A percentile compares a stretch with the other conserved stretches of the same genome.
Conservation (phyloP, 31 red algal genomes). For the Porphyra umbilicalis region DNA sequence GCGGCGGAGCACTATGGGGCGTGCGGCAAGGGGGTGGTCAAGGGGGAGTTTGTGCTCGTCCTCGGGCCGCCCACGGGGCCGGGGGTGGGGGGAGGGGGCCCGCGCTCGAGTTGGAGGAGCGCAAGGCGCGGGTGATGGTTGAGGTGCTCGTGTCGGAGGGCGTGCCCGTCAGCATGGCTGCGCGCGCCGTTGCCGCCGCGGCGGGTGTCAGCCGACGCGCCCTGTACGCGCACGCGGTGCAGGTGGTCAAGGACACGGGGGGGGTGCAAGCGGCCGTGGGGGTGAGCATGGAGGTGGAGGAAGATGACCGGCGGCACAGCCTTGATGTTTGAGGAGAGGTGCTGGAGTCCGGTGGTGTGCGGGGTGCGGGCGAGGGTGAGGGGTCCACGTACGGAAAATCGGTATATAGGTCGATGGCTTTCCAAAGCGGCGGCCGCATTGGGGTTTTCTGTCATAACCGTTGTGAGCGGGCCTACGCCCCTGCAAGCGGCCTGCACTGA, state of each 20-base stretch:
- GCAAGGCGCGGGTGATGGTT: conserved; percentile 4
- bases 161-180: conserved; percentile 27
- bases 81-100: not conserved
- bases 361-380: too few relatives aligned
- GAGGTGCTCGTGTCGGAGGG: conserved; percentile 26
- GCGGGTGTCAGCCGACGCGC: conserved; percentile 28
- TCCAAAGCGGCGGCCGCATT: too few relatives aligned
- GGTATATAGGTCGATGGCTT: too few relatives aligned
- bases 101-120: not conserved
- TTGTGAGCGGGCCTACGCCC: too few relatives aligned
- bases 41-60: conserved; percentile 65
- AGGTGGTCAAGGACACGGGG: conserved; percentile 13
- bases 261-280: not conserved
- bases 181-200: conserved; percentile 27
- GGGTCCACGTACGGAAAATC: too few relatives aligned
- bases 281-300: not conserved
- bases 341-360: too few relatives aligned
- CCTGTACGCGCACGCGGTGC: conserved; percentile 29
- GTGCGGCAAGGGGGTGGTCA: conserved; percentile 1
- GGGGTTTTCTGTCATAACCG: too few relatives aligned
- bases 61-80: conserved; percentile 21
- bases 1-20: conserved; percentile 14
- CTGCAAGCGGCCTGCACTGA: too few relatives aligned
- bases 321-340: not conserved
- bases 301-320: not conserved